These are phyloP conservation scores for Pythium periplocum DNA, from an alignment of 352 stramenopile genomes.

Conservation along the genomic window DNA sequence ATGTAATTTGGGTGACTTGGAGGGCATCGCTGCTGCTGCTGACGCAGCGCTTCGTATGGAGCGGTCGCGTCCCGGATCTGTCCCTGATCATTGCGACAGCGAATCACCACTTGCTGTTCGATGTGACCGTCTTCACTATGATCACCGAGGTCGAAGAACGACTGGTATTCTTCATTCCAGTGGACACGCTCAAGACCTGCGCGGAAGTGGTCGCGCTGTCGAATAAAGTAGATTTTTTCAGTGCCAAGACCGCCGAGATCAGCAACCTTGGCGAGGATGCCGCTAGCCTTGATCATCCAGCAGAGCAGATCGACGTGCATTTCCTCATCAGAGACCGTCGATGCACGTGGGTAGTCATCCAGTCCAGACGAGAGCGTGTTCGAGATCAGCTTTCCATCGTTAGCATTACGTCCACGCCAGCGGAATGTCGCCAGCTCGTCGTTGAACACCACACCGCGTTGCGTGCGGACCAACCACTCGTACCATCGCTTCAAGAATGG, in stretches of 20 bases:
- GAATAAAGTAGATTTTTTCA: background rate
- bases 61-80: conserved; percentile 34
- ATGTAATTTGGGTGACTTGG: conserved; percentile 55
- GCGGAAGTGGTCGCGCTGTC: conserved; percentile 28
- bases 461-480: conserved; percentile 64
- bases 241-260: conserved; percentile 19
- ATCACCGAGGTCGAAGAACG: conserved; percentile 79
- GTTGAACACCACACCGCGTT: conserved; percentile 35
- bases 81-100: conserved; percentile 49
- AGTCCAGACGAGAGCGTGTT: conserved; percentile 91
- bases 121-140: conserved; percentile 73
- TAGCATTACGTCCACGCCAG: conserved; percentile 69
- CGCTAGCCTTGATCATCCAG: conserved; percentile 84
- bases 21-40: conserved; percentile 38
- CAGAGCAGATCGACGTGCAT: conserved; percentile 89
- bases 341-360: conserved; percentile 90
- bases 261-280: conserved; percentile 46
- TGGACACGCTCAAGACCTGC: conserved; percentile 51
- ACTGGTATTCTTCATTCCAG: conserved; percentile 58
- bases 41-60: conserved; percentile 29
- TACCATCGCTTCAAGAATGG: conserved; percentile 79
- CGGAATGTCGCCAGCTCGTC: conserved; percentile 39
- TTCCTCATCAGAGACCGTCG: conserved; percentile 63
- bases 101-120: conserved; percentile 56
- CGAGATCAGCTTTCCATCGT: conserved; percentile 78